phyloP scores from a whole-genome alignment of 192 early-diverging fungal genomes.

The Rhizoclosmatium sp. region DNA sequence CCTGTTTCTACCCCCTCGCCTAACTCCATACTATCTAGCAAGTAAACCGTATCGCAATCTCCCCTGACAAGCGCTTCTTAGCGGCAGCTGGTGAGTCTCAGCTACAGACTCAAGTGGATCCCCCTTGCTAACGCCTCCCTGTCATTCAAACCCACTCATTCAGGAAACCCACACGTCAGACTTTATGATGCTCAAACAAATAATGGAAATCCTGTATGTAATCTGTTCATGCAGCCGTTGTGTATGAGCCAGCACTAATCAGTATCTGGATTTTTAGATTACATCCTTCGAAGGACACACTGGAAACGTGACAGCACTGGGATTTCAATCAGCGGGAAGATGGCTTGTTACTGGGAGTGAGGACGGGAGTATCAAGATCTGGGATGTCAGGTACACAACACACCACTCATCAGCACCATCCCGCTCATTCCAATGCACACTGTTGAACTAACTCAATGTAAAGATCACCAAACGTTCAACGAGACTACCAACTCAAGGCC shows the following conservation, averaged over 20 bases:
- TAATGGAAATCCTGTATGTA: constrained; percentile 76
- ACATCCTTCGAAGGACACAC: constrained; percentile 66
- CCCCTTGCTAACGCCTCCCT: constrained; percentile 12
- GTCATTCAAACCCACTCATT: not conserved
- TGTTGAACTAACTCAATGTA: too few relatives aligned
- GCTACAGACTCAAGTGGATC: not conserved
- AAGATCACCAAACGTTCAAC: constrained; percentile 64
- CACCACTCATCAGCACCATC: too few relatives aligned
- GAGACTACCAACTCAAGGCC: constrained; percentile 64
- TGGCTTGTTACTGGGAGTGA: constrained; percentile 68
- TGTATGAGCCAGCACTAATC: too few relatives aligned
- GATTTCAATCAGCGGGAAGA: constrained; percentile 63
- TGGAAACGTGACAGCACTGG: constrained; percentile 63
- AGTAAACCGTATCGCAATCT: constrained; percentile 86
- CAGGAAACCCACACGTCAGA: constrained; percentile 82
- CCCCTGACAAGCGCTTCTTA: constrained; percentile 86
- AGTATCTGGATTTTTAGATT: constrained; percentile 35
- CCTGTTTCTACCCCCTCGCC: not conserved
- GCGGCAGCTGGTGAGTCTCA: constrained; percentile 74
- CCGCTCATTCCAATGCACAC: too few relatives aligned
- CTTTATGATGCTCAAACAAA: constrained; percentile 84
- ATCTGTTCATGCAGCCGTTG: not conserved
- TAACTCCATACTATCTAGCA: constrained; percentile 60
- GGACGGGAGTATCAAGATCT: constrained; percentile 71
- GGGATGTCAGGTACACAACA: constrained; percentile 56